A percentile compares a stretch with the other conserved stretches of the same genome.
These are phyloP conservation scores for Boletus subluridellus DNA, from an alignment of 1,284 basidiomycete species.

Conservation along the genomic window DNA sequence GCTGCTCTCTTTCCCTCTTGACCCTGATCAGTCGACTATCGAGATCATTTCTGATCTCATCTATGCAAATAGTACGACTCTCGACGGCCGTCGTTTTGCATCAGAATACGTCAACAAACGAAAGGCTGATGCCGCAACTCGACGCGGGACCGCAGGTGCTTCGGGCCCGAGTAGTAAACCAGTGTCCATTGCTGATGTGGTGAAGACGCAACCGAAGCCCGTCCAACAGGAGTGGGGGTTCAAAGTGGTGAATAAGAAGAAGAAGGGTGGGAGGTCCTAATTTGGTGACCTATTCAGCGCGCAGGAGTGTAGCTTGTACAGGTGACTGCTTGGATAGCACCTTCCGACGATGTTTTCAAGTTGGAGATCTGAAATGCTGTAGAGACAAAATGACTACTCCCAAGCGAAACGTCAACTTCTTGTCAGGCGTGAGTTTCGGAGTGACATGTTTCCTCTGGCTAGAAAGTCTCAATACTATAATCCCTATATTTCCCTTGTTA, in stretches of 20 bases:
- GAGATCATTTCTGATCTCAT: slow-evolving; percentile 92
- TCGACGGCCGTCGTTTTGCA: slow-evolving; percentile 93
- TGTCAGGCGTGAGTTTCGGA: background rate
- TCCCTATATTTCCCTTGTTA: background rate
- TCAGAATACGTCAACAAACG: slow-evolving; percentile 85
- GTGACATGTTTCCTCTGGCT: background rate
- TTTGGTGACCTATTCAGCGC: background rate
- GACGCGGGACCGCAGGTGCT: slow-evolving; percentile 42
- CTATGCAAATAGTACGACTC: slow-evolving; percentile 89
- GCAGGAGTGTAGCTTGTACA: slow-evolving; percentile 14
- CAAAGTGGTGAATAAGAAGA: slow-evolving; percentile 92
- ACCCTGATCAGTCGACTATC: slow-evolving; percentile 74
- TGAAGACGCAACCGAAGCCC: slow-evolving; percentile 83
- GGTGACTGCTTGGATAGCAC: slow-evolving; percentile 28
- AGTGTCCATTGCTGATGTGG: slow-evolving; percentile 80
- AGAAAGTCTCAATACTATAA: background rate
- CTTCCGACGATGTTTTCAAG: slow-evolving; percentile 6
- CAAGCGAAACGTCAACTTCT: background rate
- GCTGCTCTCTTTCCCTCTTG: slow-evolving; percentile 86
- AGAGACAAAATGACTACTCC: background rate
- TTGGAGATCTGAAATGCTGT: background rate
- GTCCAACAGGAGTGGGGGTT: slow-evolving; percentile 77
- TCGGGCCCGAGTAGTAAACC: slow-evolving; percentile 48
- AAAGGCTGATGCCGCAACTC: slow-evolving; percentile 67
- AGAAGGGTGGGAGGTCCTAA: slow-evolving; percentile 64